Base-by-base conservation (phyloP, 495 filamentous ascomycete species). In the Ramalina intermedia region DNA sequence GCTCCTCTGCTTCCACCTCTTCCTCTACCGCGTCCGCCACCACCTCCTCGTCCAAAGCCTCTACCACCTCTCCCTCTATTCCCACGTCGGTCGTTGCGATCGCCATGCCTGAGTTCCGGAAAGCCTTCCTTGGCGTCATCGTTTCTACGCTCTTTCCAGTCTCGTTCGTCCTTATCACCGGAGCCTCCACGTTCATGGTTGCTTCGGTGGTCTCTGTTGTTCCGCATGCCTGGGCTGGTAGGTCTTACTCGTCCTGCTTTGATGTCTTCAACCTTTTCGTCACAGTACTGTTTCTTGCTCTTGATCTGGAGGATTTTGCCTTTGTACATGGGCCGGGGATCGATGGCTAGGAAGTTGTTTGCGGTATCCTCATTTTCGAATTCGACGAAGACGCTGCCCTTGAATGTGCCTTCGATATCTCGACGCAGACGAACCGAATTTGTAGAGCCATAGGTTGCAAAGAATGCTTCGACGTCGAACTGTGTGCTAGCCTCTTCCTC, bases 331-430 rank as follows among this genome's bases (percentile, higher is more conserved):
- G 90, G 90, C 62, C 85, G 81, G n/a, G 82, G 76, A 37, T 89
- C 80, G 7, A 88, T 66, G 1, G 69, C 78, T 38, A 94, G 67
- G 66, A 96, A 96, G 14, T 73, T 73, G 58, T 87, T 70, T 55
- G 83, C 79, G 21, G 77, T 74, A 43, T 90, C 84, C 51, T 83
- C 80, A 45, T 73, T 72, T 29, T 69, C 69, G 61, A 96, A 96
- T 65, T 96, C 89, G 45, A 96, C 87, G 57, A 94, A 96, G 23
- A 96, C 80, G 45, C 87, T 94, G 37, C 86, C 85, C 72, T 98
- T 98, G 75, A 96, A 96, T 20, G 61, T 55, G 57, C 76, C 78
- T 43, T 74, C 66, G 13, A 67, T 51, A n/a, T 72, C 68, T 49
- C 93, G 87, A 49, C 91, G 87, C 42, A 96, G 81, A 53, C 88